phyloP scores from a whole-genome alignment of 306 rosid species.

The Mimosa bimucronata region DNA sequence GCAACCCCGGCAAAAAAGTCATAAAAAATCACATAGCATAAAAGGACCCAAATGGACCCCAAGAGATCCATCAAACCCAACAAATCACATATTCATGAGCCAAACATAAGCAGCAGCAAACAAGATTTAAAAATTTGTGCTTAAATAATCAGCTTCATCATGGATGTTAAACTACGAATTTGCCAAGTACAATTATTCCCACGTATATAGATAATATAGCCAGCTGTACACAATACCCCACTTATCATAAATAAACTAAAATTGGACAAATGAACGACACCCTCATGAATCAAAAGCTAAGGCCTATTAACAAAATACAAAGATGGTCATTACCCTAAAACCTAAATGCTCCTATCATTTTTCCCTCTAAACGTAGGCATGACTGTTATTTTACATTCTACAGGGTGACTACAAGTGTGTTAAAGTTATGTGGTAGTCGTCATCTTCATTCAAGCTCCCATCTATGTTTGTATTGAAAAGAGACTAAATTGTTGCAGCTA shows the following conservation, averaged over 20 bases:
- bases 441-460: slow-evolving; percentile 38
- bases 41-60: not conserved
- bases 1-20: not conserved
- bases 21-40: not conserved
- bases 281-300: slow-evolving; percentile 61
- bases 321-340: slow-evolving; percentile 41
- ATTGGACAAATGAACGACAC: slow-evolving; percentile 48
- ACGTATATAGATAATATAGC: slow-evolving; percentile 35
- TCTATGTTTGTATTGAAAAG: slow-evolving; percentile 33
- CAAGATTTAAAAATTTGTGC: not conserved
- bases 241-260: slow-evolving; percentile 37
- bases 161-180: slow-evolving; percentile 29
- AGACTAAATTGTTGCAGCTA: slow-evolving; percentile 38
- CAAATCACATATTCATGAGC: not conserved
- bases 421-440: slow-evolving; percentile 38
- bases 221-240: slow-evolving; percentile 63
- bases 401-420: slow-evolving; percentile 47
- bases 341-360: slow-evolving; percentile 41
- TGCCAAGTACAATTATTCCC: slow-evolving; percentile 48
- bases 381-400: slow-evolving; percentile 59
- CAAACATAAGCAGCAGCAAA: not conserved
- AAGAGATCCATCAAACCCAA: not conserved
- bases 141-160: slow-evolving; percentile 9
- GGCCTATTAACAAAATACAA: slow-evolving; percentile 49
- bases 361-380: slow-evolving; percentile 49